Percentiles rank a stretch among this genome's conserved stretches.
phyloP scores from a whole-genome alignment of 495 filamentous ascomycete species.

The Pyrenopolyporus hunteri region DNA sequence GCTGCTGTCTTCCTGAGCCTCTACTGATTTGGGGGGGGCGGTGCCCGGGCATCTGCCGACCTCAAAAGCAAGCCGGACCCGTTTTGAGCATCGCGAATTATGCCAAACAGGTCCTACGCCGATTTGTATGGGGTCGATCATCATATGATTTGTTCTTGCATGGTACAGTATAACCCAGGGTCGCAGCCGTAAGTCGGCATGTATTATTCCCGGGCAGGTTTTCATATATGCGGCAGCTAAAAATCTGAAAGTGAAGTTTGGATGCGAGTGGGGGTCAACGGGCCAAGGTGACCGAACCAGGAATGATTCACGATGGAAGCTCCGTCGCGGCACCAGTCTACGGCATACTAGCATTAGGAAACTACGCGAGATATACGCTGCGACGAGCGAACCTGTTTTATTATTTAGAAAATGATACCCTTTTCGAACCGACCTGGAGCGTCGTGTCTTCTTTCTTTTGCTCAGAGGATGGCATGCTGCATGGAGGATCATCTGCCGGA shows the following conservation, averaged over 20 bases:
- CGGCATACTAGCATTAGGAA: slow-evolving; percentile 35
- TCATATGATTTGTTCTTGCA: slow-evolving; percentile 30
- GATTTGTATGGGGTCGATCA: slow-evolving; percentile 31
- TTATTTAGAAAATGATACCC: slow-evolving; percentile 37
- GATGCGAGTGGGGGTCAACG: slow-evolving; percentile 34
- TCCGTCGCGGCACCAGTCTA: slow-evolving; percentile 31
- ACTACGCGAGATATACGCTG: neutral
- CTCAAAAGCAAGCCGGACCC: slow-evolving; percentile 17
- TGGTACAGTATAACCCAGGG: slow-evolving; percentile 28
- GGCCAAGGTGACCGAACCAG: slow-evolving; percentile 35
- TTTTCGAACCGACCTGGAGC: slow-evolving; percentile 26
- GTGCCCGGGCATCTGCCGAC: slow-evolving; percentile 33
- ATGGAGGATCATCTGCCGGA: slow-evolving; percentile 29
- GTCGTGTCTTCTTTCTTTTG: too few species aligned
- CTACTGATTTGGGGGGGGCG: slow-evolving; percentile 45
- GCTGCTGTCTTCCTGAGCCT: slow-evolving; percentile 60
- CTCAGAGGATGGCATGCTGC: slow-evolving; percentile 14
- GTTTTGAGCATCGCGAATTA: slow-evolving; percentile 19
- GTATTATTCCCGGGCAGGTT: slow-evolving; percentile 29
- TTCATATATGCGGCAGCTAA: slow-evolving; percentile 26
- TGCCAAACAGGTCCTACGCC: slow-evolving; percentile 6
- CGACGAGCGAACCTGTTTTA: slow-evolving; percentile 23
- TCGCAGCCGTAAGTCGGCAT: slow-evolving; percentile 32
- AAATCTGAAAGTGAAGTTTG: slow-evolving; percentile 32
- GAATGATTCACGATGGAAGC: slow-evolving; percentile 28